phyloP scores from a whole-genome alignment of 805 yeast species.

The Blastobotrys mokoenaii region DNA sequence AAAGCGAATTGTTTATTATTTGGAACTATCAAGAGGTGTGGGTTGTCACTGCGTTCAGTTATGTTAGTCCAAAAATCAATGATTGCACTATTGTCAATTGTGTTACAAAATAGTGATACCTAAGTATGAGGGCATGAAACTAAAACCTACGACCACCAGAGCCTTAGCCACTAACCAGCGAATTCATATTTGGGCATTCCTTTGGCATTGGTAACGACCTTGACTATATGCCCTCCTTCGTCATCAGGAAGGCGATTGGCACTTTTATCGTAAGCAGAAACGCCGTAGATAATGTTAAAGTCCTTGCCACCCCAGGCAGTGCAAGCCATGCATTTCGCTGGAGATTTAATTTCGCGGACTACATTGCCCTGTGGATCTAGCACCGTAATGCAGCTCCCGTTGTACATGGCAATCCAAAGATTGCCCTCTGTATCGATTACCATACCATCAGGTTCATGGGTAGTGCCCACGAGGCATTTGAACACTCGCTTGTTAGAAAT shows the following conservation, averaged over 20 bases:
- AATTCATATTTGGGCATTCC: slow-evolving; percentile 27
- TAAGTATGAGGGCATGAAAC: no score
- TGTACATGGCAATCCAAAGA: slow-evolving; percentile 23
- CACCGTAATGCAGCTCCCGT: slow-evolving; percentile 20
- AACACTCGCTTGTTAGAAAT: slow-evolving; percentile 27
- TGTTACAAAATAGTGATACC: no score
- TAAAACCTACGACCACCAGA: no score
- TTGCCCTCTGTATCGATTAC: slow-evolving; percentile 22
- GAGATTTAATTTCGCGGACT: slow-evolving; percentile 18
- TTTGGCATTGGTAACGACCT: slow-evolving; percentile 18
- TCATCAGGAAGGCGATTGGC: slow-evolving; percentile 12
- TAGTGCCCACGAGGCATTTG: slow-evolving; percentile 18
- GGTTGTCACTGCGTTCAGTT: no score
- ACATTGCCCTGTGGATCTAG: slow-evolving; percentile 24
- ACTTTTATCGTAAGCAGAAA: slow-evolving; percentile 20
- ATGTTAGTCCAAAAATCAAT: no score
- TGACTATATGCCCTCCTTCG: slow-evolving; percentile 29
- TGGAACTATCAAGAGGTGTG: no score
- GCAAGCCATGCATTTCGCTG: slow-evolving; percentile 23
- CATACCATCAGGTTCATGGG: slow-evolving; percentile 22
- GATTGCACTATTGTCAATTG: no score
- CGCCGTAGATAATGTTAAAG: slow-evolving; percentile 23
- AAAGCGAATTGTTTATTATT: no score
- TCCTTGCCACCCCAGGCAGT: slow-evolving; percentile 32
- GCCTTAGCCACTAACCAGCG: slow-evolving; percentile 19